Percentiles rank a stretch among this genome's conserved stretches.
These are phyloP conservation scores for Ampelomyces quisqualis DNA, from an alignment of 2,329 filamentous ascomycete species.

Conservation along the genomic window DNA sequence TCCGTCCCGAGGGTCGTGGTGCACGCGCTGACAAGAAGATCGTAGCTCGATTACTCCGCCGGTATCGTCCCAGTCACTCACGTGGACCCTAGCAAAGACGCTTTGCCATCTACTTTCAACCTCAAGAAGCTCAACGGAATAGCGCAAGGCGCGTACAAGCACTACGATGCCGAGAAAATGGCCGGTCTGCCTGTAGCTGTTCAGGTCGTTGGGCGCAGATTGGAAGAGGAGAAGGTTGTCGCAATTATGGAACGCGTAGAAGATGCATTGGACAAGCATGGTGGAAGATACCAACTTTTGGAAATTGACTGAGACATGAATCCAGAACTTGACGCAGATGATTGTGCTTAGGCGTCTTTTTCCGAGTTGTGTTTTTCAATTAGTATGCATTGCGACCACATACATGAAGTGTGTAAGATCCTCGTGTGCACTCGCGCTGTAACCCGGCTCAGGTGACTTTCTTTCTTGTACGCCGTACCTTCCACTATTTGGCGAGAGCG, in stretches of 20 bases:
- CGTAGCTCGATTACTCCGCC: conserved; percentile 76
- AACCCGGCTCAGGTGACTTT: no score
- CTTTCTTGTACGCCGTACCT: no score
- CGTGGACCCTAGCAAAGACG: conserved; percentile 70
- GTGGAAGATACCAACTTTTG: conserved; percentile 53
- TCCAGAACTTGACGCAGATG: no score
- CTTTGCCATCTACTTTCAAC: conserved; percentile 62
- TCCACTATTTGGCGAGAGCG: no score
- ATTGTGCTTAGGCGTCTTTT: no score
- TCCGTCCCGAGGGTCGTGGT: background rate
- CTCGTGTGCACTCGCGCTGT: no score
- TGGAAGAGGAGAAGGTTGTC: conserved; percentile 87
- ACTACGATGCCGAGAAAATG: conserved; percentile 82
- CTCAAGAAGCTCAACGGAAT: conserved; percentile 72
- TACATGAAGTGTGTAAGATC: no score
- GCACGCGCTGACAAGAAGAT: conserved; percentile 8
- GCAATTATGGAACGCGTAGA: conserved; percentile 78
- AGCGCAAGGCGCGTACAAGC: conserved; percentile 77
- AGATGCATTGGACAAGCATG: conserved; percentile 63
- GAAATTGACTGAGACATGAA: conserved; percentile 43
- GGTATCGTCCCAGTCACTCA: conserved; percentile 84
- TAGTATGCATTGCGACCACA: conserved; percentile 1
- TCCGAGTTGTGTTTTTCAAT: background rate
- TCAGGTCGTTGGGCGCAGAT: conserved; percentile 74
- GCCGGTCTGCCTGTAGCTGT: conserved; percentile 83